Evolutionary conservation across 306 rosid genomes (phyloP).

Genomic region (Cucumis melo): DNA sequence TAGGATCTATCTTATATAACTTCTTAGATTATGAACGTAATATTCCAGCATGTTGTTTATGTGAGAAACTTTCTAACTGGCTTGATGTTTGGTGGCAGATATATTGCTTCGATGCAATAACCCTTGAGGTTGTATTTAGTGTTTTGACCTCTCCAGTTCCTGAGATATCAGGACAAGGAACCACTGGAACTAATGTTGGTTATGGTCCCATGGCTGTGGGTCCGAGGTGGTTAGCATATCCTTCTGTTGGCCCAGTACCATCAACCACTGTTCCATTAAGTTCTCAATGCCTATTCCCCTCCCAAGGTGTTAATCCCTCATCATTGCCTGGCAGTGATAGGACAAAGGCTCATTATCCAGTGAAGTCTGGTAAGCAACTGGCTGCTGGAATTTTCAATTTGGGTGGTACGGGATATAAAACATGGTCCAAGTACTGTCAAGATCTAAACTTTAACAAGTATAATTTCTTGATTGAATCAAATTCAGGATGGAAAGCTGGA

Average conservation of each 20-base stretch:
- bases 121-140: slow-evolving; percentile 67
- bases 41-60: background rate
- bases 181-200: slow-evolving; percentile 60
- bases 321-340: slow-evolving; percentile 58
- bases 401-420: slow-evolving; percentile 35
- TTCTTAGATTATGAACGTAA: background rate
- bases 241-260: slow-evolving; percentile 49
- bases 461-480: slow-evolving; percentile 49
- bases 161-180: slow-evolving; percentile 59
- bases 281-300: slow-evolving; percentile 52
- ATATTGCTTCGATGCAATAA: slow-evolving; percentile 70
- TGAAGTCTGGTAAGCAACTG: slow-evolving; percentile 77
- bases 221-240: slow-evolving; percentile 94
- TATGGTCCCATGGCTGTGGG: slow-evolving; percentile 95
- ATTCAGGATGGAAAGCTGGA: slow-evolving; percentile 57
- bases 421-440: slow-evolving; percentile 48
- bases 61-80: slow-evolving; percentile 1
- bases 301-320: slow-evolving; percentile 65
- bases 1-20: background rate
- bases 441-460: slow-evolving; percentile 73
- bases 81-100: slow-evolving; percentile 42
- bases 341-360: slow-evolving; percentile 69
- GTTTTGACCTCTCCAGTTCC: slow-evolving; percentile 84
- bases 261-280: slow-evolving; percentile 54
- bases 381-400: slow-evolving; percentile 59